Percentiles rank a stretch among this genome's conserved stretches.
These are phyloP conservation scores for Exophiala sp. DNA, from an alignment of 2,329 filamentous ascomycete species.

Conservation along the genomic window DNA sequence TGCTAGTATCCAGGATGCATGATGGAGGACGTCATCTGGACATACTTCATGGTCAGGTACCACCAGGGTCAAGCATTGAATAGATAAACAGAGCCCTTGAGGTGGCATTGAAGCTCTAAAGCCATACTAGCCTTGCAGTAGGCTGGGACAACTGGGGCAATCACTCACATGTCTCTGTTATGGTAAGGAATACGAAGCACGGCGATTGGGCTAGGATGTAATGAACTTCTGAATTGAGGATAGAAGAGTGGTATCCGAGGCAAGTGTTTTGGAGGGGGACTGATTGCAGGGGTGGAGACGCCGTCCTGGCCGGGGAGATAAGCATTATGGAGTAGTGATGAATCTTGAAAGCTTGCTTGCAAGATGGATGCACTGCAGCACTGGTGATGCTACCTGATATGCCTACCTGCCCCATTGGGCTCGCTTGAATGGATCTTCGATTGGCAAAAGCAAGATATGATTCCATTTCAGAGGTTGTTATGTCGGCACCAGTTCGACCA, in stretches of 20 bases:
- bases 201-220: constrained; percentile 8
- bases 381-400: background rate
- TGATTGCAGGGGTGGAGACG: background rate
- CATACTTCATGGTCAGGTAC: constrained; percentile 4
- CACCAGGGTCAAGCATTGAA: constrained; percentile 9
- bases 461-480: background rate
- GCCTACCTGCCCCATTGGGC: background rate
- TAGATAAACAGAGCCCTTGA: background rate
- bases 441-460: background rate
- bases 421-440: background rate
- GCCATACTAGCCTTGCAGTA: background rate
- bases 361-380: too few species aligned
- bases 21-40: constrained; percentile 3
- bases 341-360: background rate
- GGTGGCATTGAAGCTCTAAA: background rate
- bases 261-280: background rate
- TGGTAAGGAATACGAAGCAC: background rate
- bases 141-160: background rate
- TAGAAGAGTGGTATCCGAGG: background rate
- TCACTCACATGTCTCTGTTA: too few species aligned
- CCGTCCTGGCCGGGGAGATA: constrained; percentile 1
- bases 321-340: background rate
- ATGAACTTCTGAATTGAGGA: constrained; percentile 16
- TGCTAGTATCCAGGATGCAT: too few species aligned
- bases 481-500: too few species aligned